Conservation (phyloP, 2,329 filamentous ascomycete species). For the Colletotrichum liaoningense region DNA sequence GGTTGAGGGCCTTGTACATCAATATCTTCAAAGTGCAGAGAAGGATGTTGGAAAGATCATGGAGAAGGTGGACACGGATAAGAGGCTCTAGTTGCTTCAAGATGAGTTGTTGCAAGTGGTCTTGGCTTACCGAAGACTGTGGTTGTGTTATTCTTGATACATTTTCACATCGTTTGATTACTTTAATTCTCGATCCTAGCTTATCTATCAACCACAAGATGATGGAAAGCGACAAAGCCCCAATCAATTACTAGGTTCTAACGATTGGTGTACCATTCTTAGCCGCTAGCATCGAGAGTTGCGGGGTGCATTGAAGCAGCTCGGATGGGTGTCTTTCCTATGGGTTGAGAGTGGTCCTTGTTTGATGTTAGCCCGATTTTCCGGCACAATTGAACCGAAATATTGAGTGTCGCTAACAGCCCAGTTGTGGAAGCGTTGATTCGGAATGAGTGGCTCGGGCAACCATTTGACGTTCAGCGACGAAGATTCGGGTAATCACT, state of each 20-base stretch:
- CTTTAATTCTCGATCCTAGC: too few species aligned
- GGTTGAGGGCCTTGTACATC: slow-evolving; percentile 7
- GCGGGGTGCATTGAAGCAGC: background rate
- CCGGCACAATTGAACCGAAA: background rate
- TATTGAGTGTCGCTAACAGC: background rate
- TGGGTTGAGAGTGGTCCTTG: too few species aligned
- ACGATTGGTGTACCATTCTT: background rate
- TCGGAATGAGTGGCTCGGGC: background rate
- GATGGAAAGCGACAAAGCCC: background rate
- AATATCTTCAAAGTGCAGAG: background rate
- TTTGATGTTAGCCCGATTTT: background rate
- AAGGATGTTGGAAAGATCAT: background rate
- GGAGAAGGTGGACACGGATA: background rate
- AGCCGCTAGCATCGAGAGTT: background rate
- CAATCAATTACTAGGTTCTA: fast-evolving
- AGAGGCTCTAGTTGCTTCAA: background rate
- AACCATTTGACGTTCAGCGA: background rate
- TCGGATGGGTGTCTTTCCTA: too few species aligned
- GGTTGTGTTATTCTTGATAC: background rate
- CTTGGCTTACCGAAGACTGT: background rate
- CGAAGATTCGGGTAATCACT: background rate
- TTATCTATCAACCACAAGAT: background rate
- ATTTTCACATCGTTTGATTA: too few species aligned
- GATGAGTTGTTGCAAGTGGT: background rate
- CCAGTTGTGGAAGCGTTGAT: background rate